Base-by-base conservation (phyloP, 371 early-diverging fungal genomes). In the Mucor mucedo region DNA sequence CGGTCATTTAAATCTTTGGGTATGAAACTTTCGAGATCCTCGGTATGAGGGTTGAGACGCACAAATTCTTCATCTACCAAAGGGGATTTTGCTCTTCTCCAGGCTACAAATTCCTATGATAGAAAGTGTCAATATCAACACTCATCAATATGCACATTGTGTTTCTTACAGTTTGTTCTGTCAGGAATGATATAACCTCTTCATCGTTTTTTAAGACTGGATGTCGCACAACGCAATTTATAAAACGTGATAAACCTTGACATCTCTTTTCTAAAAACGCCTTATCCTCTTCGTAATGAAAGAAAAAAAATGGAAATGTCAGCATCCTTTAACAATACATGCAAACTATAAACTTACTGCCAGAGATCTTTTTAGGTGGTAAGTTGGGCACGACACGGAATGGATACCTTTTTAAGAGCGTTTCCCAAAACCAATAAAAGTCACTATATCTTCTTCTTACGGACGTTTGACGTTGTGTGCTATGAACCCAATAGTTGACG, bases 401-500 rank as follows among this genome's bases (percentile, higher is more conserved):
- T 1, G 93, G 93, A 58, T 94, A 95, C 55, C 89, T 73, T 57
- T 86, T 90, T 27, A 78, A 56, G 6, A 95, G 69, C 14, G 87
- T 76, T 52, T 91, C 91, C 62, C 86, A 81, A 40, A 95, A 69
- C 93, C 93, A 93, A 55, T 65, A 78, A 55, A 81, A 81, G 56
- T 81, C 82, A 48, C 79, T 81, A 60, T 76, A 81, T 45, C 82
- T 63, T 32, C 82, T 69, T 49, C 73, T 65, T 0, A 81, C 82
- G 14, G 73, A 72, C 7, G 73, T 68, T 21, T 71, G 68, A 38
- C 76, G 73, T 11, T 75, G 68, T 40, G 63, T 71, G 45, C 79
- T 83, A 32, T 75, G 70, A 7, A 81, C 69, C 62, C 73, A 70
- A 62, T 81, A 81, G 48, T 76, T 78, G 44, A 78, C 71, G 66